Base-by-base conservation (phyloP, 202 grass and related monocot species). In the Bolboschoenoplectus hybrid region DNA sequence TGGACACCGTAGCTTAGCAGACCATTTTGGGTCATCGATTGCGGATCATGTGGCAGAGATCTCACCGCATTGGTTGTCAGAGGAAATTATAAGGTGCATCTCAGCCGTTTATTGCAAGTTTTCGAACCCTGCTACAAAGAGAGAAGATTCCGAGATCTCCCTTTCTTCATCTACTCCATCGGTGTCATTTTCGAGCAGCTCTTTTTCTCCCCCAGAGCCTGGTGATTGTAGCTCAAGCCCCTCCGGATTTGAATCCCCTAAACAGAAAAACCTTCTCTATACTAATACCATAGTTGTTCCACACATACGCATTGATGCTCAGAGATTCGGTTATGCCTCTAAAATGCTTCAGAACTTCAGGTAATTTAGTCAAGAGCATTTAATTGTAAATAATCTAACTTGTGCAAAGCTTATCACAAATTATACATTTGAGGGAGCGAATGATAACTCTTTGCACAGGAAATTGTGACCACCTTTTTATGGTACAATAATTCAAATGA, bases 41-140 rank as follows among this genome's bases (percentile, higher is more conserved):
- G 45, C 85, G 65, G 93, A 96, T 82, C 93, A 96, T 72, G 91
- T 99, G 13, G 88, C 93, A 40, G 92, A 92, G 86, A 96, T 96
- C 84, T 92, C 86, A 76, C 93, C 93, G 63, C 82, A 84, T 84
- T 91, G 89, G 81, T 92, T 99, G 85, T 99, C 97, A 47, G 93
- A 96, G 89, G 97, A 96, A 86, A 96, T 99, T 63, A 61, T 99
- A 55, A 89, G 78, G 89, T 92, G 97, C 90, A 96, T 99, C 85
- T 90, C 97, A n/a, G 73, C 89, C 2, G 89, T 99, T n/a, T 99
- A 96, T 76, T 99, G 89, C 91, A 99, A 92, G 88, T 92, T 99
- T 85, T 92, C 93, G 57, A 92, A 82, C 64, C 72, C 63, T 16
- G 66, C 84, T 12, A 74, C 77, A 32, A 69, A 92, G 73, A 66